phyloP scores from a whole-genome alignment of 2,329 filamentous ascomycete genomes.

The Fusarium sp. region DNA sequence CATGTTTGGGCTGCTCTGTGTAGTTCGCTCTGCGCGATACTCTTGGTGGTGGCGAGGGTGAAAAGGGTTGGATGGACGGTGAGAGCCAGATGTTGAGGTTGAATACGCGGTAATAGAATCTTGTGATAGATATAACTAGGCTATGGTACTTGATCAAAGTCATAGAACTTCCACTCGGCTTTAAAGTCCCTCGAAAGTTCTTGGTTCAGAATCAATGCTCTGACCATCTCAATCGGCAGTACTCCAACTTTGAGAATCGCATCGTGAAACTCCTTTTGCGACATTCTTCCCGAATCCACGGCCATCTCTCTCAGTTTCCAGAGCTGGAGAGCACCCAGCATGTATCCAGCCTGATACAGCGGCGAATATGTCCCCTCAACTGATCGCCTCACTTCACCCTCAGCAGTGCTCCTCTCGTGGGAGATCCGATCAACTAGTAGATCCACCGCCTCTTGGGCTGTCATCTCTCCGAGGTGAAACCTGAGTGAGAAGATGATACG shows the following conservation, averaged over 20 bases:
- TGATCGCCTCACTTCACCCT: constrained; percentile 26
- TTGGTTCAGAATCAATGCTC: constrained; percentile 15
- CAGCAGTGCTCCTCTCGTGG: constrained; percentile 28
- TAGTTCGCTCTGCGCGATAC: constrained; percentile 41
- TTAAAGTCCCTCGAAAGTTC: constrained; percentile 26
- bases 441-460: constrained; percentile 28
- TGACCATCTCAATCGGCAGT: constrained; percentile 34
- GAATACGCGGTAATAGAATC: not conserved
- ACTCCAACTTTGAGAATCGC: constrained; percentile 23
- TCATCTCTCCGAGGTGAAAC: constrained; percentile 31
- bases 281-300: constrained; percentile 14
- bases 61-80: constrained; percentile 35
- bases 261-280: constrained; percentile 31
- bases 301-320: constrained; percentile 31
- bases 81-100: constrained; percentile 27
- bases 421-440: constrained; percentile 11
- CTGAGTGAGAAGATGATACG: constrained; percentile 22
- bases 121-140: not conserved
- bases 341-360: constrained; percentile 30
- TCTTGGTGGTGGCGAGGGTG: constrained; percentile 29
- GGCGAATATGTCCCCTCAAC: constrained; percentile 30
- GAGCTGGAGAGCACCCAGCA: constrained; percentile 24
- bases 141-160: constrained; percentile 19
- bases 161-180: constrained; percentile 30
- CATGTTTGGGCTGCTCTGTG: constrained; percentile 49